Evolutionary conservation across 2,329 filamentous ascomycete genomes (phyloP), one percentile per base, ranked within the genome.

Genomic region (Alternaria panax): DNA sequence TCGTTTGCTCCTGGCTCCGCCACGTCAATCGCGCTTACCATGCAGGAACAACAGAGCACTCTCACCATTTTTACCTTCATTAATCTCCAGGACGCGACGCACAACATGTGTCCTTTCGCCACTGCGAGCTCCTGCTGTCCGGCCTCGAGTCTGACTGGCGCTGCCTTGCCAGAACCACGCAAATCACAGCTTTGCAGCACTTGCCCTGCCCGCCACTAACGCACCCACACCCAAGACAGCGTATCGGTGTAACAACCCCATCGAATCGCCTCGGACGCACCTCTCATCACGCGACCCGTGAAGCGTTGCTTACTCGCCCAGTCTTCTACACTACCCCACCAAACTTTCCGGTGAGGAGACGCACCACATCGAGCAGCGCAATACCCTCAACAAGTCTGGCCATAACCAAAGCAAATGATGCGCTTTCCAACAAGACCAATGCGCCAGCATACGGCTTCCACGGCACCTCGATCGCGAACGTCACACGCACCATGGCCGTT

Each of bases 31-130:
- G 62, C 66, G 62, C 59, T 64, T 63, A 52, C 65, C 67, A 75
- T 75, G 74, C 75, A 76, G 74, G 74, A 76, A 77, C 74, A 75
- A 63, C 74, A 72, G 57, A 66, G 62, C 72, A 70, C 51, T 58
- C 57, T 69, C 70, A 53, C 59, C 59, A 51, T 53, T 58, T 55
- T 62, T 54, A 63, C 62, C 63, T 67, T 71, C 68, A 72, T 74
- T 70, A 72, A 74, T 66, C 54, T 62, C 65, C 27, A 24, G 20
- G 41, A 57, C 62, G 53, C 67, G 67, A 69, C 67, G 67, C 65
- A 58, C 66, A 69, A 74, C 62, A 65, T 68, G 62, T 68, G 62
- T 64, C 59, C 58, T 60, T 60, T 73, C 55, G 70, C 72, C 73
- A 75, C 71, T 53, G 52, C 56, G 47, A 54, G 40, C 46, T 51